Evolutionary conservation across 2,329 filamentous ascomycete genomes (phyloP).

Genomic region (Thelonectria rubi): DNA sequence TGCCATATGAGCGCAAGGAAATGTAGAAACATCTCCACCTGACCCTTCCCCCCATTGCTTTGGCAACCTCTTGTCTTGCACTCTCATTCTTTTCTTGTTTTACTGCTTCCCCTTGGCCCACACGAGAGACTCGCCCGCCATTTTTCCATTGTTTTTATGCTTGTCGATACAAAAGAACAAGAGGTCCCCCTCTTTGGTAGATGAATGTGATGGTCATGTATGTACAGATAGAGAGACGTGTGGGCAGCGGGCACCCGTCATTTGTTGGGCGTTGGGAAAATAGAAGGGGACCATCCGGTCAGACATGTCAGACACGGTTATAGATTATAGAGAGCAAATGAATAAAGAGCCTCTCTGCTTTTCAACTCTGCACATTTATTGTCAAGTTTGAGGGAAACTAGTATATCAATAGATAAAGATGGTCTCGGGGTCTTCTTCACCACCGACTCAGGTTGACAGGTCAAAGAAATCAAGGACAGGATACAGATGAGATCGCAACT

Average conservation of each 20-base stretch:
- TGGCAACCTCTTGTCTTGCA: conserved; percentile 1
- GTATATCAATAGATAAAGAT: background rate
- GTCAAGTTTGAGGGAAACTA: background rate
- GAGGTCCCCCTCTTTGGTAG: conserved; percentile 10
- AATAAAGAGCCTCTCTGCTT: conserved; percentile 37
- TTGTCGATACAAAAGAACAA: conserved; percentile 13
- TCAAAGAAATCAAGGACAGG: background rate
- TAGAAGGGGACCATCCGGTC: conserved; percentile 34
- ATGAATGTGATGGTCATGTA: conserved; percentile 38
- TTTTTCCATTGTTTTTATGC: conserved; percentile 26
- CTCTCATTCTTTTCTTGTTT: conserved; percentile 3
- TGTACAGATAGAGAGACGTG: conserved; percentile 40
- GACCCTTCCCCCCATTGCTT: background rate
- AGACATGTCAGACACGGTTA: conserved; percentile 38
- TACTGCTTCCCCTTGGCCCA: conserved; percentile 6
- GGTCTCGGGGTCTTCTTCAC: too few relatives aligned
- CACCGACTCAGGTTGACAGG: background rate
- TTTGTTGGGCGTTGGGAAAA: conserved; percentile 46
- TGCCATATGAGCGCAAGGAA: conserved; percentile 44
- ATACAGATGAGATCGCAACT: background rate
- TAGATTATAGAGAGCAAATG: conserved; percentile 40
- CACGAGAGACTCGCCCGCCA: conserved; percentile 7
- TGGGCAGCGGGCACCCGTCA: conserved; percentile 34
- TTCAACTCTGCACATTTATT: conserved; percentile 20
- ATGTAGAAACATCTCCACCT: conserved; percentile 31